A percentile compares a stretch with the other conserved stretches of the same genome.
Evolutionary conservation across 163 green algal genomes (phyloP).

Genomic region (Scenedesmus sp.): DNA sequence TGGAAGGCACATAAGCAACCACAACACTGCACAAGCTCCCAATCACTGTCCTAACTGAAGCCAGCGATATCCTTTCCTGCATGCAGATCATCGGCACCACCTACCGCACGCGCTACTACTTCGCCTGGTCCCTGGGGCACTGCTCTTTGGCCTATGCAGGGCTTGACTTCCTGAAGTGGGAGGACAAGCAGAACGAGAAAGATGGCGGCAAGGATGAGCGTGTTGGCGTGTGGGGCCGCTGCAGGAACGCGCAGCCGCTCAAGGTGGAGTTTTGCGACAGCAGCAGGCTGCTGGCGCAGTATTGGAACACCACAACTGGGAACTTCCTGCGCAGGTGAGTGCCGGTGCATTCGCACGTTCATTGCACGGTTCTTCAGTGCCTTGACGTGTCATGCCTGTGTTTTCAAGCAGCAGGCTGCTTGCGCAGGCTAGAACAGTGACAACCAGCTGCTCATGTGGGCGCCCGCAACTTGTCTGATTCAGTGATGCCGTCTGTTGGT

Average conservation of each 20-base stretch:
- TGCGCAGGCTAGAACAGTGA: no score
- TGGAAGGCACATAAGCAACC: no score
- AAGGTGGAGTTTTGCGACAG: slow-evolving; percentile 60
- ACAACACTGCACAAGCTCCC: not conserved
- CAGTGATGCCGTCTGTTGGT: no score
- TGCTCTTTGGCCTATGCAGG: slow-evolving; percentile 77
- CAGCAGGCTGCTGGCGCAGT: slow-evolving; percentile 58
- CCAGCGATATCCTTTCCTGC: no score
- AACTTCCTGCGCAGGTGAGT: slow-evolving; percentile 73
- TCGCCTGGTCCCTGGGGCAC: slow-evolving; percentile 88
- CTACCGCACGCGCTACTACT: slow-evolving; percentile 88
- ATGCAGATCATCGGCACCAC: slow-evolving; percentile 57
- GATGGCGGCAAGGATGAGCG: not conserved
- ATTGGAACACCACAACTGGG: slow-evolving; percentile 86
- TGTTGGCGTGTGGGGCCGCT: slow-evolving; percentile 45
- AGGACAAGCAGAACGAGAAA: not conserved
- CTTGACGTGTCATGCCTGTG: no score
- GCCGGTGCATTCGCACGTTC: not conserved
- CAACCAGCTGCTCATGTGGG: no score
- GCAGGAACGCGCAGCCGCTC: slow-evolving; percentile 47
- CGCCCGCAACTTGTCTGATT: no score
- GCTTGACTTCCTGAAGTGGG: slow-evolving; percentile 80
- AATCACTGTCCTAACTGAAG: no score
- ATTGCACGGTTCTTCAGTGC: no score
- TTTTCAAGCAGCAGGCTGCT: no score